A percentile compares a stretch with the other conserved stretches of the same genome.
Conservation (phyloP, 345 rosid species). For the Acer negundo region DNA sequence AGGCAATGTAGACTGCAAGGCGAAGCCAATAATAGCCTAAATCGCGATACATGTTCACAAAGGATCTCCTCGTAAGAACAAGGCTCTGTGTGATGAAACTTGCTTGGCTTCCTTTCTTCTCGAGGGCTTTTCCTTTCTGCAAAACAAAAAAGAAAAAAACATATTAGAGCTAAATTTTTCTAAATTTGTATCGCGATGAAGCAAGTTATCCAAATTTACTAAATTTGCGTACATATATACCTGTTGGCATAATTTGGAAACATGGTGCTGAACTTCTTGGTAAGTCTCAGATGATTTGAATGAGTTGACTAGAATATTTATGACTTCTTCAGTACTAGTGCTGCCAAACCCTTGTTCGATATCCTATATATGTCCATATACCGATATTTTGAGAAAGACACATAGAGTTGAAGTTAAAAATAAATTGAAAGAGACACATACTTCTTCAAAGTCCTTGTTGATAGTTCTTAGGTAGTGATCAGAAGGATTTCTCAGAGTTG, state of each 20-base stretch:
- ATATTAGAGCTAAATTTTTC: too few species aligned
- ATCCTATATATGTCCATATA: conserved; percentile 17
- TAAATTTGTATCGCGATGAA: too few species aligned
- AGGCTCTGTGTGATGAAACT: conserved; percentile 40
- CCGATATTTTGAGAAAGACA: background rate
- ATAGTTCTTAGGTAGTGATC: conserved; percentile 39
- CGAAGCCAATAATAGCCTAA: conserved; percentile 71
- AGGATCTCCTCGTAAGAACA: conserved; percentile 48
- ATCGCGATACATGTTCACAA: conserved; percentile 62
- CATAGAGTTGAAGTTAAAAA: too few species aligned
- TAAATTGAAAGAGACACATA: background rate
- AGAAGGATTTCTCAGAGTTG: conserved; percentile 38
- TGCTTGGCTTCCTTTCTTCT: conserved; percentile 43
- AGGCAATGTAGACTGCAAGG: conserved; percentile 47
- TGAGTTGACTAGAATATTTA: conserved; percentile 25
- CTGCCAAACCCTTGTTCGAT: conserved; percentile 28
- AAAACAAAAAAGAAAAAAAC: background rate
- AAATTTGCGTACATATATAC: conserved; percentile 22
- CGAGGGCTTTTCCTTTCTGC: conserved; percentile 26
- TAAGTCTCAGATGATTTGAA: conserved; percentile 23
- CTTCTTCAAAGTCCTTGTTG: conserved; percentile 41
- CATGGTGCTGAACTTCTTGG: conserved; percentile 20
- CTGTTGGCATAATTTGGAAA: conserved; percentile 14
- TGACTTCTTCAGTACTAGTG: conserved; percentile 23
- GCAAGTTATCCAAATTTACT: background rate